Evolutionary conservation across 257 asterid genomes (phyloP).

Genomic region (Ballota nigra): DNA sequence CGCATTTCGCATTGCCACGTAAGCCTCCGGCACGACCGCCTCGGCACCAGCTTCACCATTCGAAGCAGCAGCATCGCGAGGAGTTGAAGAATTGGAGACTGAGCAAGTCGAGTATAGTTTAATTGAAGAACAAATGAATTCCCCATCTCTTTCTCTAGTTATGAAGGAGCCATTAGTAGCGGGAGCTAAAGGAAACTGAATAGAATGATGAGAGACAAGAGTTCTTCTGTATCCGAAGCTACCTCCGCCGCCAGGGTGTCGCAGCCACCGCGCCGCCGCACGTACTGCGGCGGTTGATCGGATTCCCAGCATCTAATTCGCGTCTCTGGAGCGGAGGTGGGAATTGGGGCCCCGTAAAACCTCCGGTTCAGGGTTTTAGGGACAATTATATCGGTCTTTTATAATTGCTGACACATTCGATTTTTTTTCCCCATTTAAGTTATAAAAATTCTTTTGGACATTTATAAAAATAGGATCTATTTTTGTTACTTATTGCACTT

Average conservation of each 20-base stretch:
- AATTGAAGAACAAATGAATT: conserved; percentile 13
- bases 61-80: conserved; percentile 6
- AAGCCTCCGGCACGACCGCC: conserved; percentile 18
- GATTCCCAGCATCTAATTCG: conserved; percentile 31
- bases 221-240: conserved; percentile 10
- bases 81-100: conserved; percentile 24
- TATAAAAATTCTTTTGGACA: too few species aligned
- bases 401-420: background rate
- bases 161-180: conserved; percentile 12
- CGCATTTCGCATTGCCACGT: conserved; percentile 25
- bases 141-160: background rate
- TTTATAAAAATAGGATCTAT: too few species aligned
- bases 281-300: conserved; percentile 39
- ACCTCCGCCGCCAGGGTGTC: background rate
- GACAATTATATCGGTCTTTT: background rate
- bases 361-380: conserved; percentile 44
- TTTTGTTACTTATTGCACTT: too few species aligned
- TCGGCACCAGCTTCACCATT: conserved; percentile 28
- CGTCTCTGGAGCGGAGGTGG: conserved; percentile 19
- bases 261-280: conserved; percentile 37
- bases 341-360: conserved; percentile 30
- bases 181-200: conserved; percentile 14
- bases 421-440: background rate
- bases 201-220: background rate
- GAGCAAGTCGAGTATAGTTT: conserved; percentile 34